phyloP scores from a whole-genome alignment of 2,329 filamentous ascomycete species.

The Rutstroemia sp. region DNA sequence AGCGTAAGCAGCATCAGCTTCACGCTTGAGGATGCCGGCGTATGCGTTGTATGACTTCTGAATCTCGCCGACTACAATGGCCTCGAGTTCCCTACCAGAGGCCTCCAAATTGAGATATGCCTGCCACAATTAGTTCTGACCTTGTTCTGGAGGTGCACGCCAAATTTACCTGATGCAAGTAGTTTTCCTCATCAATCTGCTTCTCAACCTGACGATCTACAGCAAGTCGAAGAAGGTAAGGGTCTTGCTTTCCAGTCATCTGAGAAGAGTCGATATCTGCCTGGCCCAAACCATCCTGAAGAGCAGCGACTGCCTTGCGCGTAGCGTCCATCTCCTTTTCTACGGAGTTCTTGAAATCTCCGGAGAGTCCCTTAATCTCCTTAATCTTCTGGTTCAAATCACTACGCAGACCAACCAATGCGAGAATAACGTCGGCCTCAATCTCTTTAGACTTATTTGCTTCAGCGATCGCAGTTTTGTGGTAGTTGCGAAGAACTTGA shows the following conservation, averaged over 20 bases:
- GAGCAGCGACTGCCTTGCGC: conserved; percentile 65
- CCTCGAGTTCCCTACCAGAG: conserved; percentile 89
- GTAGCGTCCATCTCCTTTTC: conserved; percentile 91
- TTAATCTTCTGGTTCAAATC: conserved; percentile 96
- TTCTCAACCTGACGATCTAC: conserved; percentile 88
- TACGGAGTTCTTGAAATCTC: conserved; percentile 95
- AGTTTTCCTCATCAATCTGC: conserved; percentile 96
- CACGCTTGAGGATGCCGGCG: conserved; percentile 82
- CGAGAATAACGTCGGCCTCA: conserved; percentile 83
- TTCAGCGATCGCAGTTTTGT: conserved; percentile 72
- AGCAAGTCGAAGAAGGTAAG: conserved; percentile 75
- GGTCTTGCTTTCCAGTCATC: conserved; percentile 81
- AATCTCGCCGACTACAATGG: conserved; percentile 93
- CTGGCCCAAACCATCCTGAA: conserved; percentile 77
- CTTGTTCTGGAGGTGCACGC: conserved; percentile 1
- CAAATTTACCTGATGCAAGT: conserved; percentile 71
- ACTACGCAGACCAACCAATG: conserved; percentile 75
- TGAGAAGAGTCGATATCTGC: conserved; percentile 69
- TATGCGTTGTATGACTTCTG: conserved; percentile 97
- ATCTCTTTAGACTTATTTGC: conserved; percentile 86
- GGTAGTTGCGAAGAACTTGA: conserved; percentile 72
- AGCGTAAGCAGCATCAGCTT: conserved; percentile 74
- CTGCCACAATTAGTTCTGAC: conserved; percentile 37
- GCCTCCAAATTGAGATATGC: conserved; percentile 92
- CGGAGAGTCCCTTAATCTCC: conserved; percentile 88